phyloP scores from a whole-genome alignment of 148 eudicot genomes.

The Arctostaphylos glauca region DNA sequence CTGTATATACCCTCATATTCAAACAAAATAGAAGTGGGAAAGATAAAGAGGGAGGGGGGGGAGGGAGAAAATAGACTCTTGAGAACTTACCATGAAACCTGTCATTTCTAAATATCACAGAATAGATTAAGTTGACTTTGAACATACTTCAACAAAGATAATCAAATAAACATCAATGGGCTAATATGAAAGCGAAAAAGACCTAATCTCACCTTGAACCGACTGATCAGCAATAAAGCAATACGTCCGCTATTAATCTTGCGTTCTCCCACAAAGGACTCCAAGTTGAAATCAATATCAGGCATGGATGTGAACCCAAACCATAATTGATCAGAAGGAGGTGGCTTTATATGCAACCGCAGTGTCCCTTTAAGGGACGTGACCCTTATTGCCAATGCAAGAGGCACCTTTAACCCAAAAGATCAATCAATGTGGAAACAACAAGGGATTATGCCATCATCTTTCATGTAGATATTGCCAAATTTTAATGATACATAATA shows the following conservation, averaged over 20 bases:
- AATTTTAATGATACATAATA: neutral
- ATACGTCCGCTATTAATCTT: slow-evolving; percentile 70
- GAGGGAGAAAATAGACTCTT: neutral
- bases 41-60: neutral
- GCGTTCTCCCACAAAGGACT: slow-evolving; percentile 81
- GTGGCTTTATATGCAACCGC: slow-evolving; percentile 79
- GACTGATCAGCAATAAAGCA: slow-evolving; percentile 65
- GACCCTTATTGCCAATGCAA: slow-evolving; percentile 72
- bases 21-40: neutral
- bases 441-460: neutral
- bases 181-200: neutral
- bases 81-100: neutral
- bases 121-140: neutral
- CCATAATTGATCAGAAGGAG: slow-evolving; percentile 97
- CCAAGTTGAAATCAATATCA: slow-evolving; percentile 76
- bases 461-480: neutral
- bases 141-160: neutral
- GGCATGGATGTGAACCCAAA: slow-evolving; percentile 88
- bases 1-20: neutral
- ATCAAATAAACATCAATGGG: neutral
- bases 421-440: neutral
- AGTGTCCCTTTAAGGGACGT: slow-evolving; percentile 72
- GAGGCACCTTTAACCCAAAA: slow-evolving; percentile 61
- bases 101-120: neutral
- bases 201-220: slow-evolving; percentile 68